Percentiles rank a stretch among this genome's conserved stretches.
phyloP scores from a whole-genome alignment of 768 basidiomycete species.

The Amanita rimosa region DNA sequence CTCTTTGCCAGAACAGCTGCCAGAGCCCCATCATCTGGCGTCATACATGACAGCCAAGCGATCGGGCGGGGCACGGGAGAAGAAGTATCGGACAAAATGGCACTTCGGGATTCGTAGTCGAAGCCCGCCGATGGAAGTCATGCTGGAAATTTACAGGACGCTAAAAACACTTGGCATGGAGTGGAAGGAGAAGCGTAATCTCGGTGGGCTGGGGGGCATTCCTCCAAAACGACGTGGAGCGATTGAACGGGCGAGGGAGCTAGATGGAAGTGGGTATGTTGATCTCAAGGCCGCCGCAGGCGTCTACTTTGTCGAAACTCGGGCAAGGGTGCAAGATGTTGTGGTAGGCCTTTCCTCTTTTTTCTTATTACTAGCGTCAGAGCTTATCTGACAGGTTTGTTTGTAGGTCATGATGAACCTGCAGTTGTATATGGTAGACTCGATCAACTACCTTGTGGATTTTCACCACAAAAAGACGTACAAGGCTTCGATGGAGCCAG shows the following conservation, averaged over 20 bases:
- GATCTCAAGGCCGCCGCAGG: constrained; percentile 61
- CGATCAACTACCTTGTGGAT: constrained; percentile 93
- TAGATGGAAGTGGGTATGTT: constrained; percentile 49
- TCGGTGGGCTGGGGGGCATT: constrained; percentile 60
- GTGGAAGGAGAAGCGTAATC: constrained; percentile 85
- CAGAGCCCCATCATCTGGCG: constrained; percentile 56
- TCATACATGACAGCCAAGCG: constrained; percentile 52
- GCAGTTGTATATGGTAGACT: constrained; percentile 93
- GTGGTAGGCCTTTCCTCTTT: constrained; percentile 60
- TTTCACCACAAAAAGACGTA: constrained; percentile 98
- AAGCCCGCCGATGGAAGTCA: constrained; percentile 96
- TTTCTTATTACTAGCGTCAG: neutral
- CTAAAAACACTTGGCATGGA: constrained; percentile 88
- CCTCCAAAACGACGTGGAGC: constrained; percentile 20
- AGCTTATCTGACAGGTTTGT: neutral
- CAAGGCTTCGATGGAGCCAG: constrained; percentile 55
- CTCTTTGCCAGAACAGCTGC: constrained; percentile 58
- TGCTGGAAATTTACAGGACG: constrained; percentile 96
- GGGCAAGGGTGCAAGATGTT: constrained; percentile 81
- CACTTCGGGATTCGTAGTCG: constrained; percentile 96
- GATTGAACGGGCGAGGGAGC: constrained; percentile 51
- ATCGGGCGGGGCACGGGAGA: constrained; percentile 34
- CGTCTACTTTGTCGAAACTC: constrained; percentile 90
- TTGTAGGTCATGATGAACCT: constrained; percentile 90
- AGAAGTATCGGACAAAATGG: constrained; percentile 81